Evolutionary conservation across 768 basidiomycete genomes (phyloP), one percentile per base, ranked within the genome.

Genomic region (Tylopilus sp.): DNA sequence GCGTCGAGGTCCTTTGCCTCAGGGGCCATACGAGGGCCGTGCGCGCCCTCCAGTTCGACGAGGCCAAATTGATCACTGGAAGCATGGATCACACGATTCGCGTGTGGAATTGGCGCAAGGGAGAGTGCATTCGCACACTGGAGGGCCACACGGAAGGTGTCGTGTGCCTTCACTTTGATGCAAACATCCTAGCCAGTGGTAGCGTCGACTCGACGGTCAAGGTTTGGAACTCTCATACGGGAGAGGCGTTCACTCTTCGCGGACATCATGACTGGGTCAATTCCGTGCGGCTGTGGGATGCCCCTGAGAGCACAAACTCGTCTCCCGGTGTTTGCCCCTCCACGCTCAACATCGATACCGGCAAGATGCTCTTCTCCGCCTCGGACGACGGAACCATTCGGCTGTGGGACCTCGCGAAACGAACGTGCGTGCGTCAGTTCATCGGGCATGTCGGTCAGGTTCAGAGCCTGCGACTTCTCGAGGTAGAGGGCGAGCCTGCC

Each of bases 181-280:
- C 84, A 14, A 92, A 93, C 63, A 81, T 98, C 24, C 79, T 99
- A 37, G 96, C 92, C 6, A 92, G 89, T 53, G 97, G 97, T 7
- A 89, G 89, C 64, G 92, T 89, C 21, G 97, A 99, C 70, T 79
- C 85, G n/a, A 97, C 94, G 2, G 86, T 99, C 75, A 92, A 88
- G 70, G 86, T 97, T 29, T 91, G 92, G 90, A 97, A 98, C 70
- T 83, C 95, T 66, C 83, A 87, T 38, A 93, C 88, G 1, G 91
- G 92, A 41, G 89, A 88, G 50, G 92, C 92, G 30, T 98, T 97
- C 71, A 90, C 92, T 12, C 76, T 99, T 45, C 81, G 93, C 11
- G 97, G 97, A 3, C 97, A 99, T 64, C 76, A 76, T 30, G 94
- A 98, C 63, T 97, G 97, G 94, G 95, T 99, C 53, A 98, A 98